These are phyloP conservation scores for Globisporangium apiculatum DNA, from an alignment of 352 stramenopile genomes.

Conservation along the genomic window DNA sequence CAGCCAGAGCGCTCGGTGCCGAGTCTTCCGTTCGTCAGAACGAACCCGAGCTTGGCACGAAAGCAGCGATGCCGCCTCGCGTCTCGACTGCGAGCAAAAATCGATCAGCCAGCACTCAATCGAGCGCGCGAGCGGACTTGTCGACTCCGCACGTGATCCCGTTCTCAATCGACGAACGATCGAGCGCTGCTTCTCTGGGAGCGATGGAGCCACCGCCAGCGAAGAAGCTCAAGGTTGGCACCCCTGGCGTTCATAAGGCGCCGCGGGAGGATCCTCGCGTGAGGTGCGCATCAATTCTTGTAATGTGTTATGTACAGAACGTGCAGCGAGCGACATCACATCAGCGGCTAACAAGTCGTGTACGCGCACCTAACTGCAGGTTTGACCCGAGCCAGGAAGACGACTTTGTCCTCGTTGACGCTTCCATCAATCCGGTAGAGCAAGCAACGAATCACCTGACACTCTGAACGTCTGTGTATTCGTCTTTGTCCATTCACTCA, in stretches of 20 bases:
- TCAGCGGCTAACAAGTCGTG: neutral
- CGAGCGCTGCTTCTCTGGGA: neutral
- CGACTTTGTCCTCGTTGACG: neutral
- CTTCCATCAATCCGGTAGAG: slow-evolving; percentile 8
- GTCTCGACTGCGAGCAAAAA: no score
- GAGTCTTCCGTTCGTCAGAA: neutral
- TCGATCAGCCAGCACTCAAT: no score
- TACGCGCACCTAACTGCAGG: neutral
- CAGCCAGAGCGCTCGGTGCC: slow-evolving; percentile 1
- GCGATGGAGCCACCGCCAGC: neutral
- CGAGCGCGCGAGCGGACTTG: no score
- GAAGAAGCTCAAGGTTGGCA: neutral
- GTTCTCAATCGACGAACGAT: neutral
- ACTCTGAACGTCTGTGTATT: neutral
- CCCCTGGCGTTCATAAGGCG: no score
- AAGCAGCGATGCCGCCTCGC: no score
- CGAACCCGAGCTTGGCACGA: no score
- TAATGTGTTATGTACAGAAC: no score
- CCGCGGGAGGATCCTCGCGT: no score
- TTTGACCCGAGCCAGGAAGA: slow-evolving; percentile 10
- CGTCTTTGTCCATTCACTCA: neutral
- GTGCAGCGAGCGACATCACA: no score
- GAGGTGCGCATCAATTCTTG: no score
- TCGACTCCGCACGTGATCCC: slow-evolving; percentile 11
- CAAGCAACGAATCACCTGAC: neutral